Evolutionary conservation across 164 flowering plant genomes (phyloP), one percentile per base, ranked within the genome.

Genomic region (Houttuynia cordata): DNA sequence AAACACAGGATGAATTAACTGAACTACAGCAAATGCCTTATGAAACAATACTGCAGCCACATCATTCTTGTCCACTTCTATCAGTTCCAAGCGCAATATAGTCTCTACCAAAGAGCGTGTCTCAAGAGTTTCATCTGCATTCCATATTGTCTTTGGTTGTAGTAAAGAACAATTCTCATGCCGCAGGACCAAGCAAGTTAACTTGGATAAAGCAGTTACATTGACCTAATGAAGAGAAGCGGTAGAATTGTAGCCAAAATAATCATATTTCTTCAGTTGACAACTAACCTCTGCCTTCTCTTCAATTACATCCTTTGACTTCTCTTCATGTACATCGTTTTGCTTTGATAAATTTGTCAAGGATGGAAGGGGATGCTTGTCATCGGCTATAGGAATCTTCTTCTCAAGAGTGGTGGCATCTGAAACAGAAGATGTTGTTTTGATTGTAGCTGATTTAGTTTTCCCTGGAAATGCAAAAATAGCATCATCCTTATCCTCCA

Each of bases 81-180:
- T 64, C 51, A 91, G 88, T 30, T 93, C 99, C 78, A 90, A 69
- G 53, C 76, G 92, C 75, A 93, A 68, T 71, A 90, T 83, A 56
- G 69, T 74, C 72, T 93, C 99, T 71, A 90, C 82, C 57, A 73
- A 67, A 60, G 97, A 73, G 67, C 78, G 68, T 51, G 79, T 60
- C 30, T 81, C 92, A 20, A 25, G 63, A 19, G 76, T 67, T 57
- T 78, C 79, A 67, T 93, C 89, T 13, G 91, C 80, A 63, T 68
- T 80, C 97, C 96, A 90, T 19, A 93, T 86, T 67, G 99, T 85
- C 73, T 80, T 86, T 61, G 97, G 71, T 67, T 78, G 77, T 60
- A 93, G 75, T 71, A 90, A 69, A 60, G 67, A 10, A 53, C 70
- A 65, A 55, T 84, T 68, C 60, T 74, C 79, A 68, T 67, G 76